Percentiles rank a stretch among this genome's conserved stretches.
These are phyloP conservation scores for Coemansia sp. DNA, from an alignment of 192 early-diverging fungal species.

Conservation along the genomic window DNA sequence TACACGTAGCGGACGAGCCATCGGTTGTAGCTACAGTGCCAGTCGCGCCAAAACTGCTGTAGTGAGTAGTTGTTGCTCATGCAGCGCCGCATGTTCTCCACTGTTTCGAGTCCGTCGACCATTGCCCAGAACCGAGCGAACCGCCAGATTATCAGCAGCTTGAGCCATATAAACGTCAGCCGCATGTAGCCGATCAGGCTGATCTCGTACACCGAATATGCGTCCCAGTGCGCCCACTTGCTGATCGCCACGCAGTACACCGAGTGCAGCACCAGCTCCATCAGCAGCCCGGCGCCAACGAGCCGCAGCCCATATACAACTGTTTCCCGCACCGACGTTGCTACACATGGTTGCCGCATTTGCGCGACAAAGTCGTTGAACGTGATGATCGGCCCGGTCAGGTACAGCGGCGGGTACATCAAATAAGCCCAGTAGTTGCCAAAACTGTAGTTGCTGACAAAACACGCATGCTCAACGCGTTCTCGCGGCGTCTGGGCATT, in stretches of 20 bases:
- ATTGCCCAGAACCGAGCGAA: constrained; percentile 97
- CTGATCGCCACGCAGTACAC: constrained; percentile 90
- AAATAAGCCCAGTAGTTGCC: constrained; percentile 77
- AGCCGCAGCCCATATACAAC: constrained; percentile 71
- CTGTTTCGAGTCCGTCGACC: constrained; percentile 81
- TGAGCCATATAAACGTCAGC: constrained; percentile 91
- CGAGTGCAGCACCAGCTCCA: constrained; percentile 88
- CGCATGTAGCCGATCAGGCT: constrained; percentile 87
- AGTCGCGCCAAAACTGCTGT: constrained; percentile 92
- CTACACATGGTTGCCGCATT: constrained; percentile 59
- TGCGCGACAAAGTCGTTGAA: constrained; percentile 92
- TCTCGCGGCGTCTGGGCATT: constrained; percentile 47
- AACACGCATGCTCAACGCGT: constrained; percentile 59
- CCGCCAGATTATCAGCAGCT: constrained; percentile 94
- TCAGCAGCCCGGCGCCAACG: constrained; percentile 61
- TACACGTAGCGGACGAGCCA: constrained; percentile 90
- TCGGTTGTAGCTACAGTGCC: constrained; percentile 92
- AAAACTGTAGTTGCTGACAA: constrained; percentile 71
- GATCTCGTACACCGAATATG: constrained; percentile 77
- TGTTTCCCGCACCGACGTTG: constrained; percentile 8
- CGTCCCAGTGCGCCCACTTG: constrained; percentile 81
- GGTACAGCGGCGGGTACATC: constrained; percentile 88
- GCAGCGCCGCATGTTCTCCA: constrained; percentile 96
- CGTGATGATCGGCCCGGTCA: constrained; percentile 93
- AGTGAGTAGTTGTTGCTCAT: constrained; percentile 96